Evolutionary conservation across 768 basidiomycete species (phyloP).

Genomic region (Mycena kentingensis): DNA sequence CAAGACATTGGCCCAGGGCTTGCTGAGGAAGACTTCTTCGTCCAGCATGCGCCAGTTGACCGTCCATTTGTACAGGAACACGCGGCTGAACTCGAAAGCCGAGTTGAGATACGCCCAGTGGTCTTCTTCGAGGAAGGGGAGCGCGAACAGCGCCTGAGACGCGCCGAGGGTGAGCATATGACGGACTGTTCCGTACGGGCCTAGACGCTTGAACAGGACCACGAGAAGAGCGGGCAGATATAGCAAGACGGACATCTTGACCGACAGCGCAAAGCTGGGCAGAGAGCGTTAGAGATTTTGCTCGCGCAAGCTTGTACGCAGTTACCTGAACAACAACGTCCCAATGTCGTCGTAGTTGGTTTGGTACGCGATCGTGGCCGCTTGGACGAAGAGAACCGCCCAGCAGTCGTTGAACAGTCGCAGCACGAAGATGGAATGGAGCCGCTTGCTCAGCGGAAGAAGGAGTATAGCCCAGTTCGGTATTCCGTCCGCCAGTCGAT

Average conservation of each 20-base stretch:
- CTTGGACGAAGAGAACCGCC: conserved; percentile 67
- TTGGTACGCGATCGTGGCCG: conserved; percentile 68
- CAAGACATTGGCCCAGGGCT: conserved; percentile 59
- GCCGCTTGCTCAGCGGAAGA: conserved; percentile 85
- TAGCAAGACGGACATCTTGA: conserved; percentile 73
- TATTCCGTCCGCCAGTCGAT: conserved; percentile 56
- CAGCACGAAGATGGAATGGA: conserved; percentile 91
- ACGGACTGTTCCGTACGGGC: conserved; percentile 52
- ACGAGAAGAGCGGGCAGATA: conserved; percentile 89
- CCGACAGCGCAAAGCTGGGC: not conserved
- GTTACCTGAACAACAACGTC: conserved; percentile 73
- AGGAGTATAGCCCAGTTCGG: conserved; percentile 75
- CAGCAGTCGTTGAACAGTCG: conserved; percentile 96
- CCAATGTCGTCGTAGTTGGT: conserved; percentile 60
- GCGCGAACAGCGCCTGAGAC: conserved; percentile 63
- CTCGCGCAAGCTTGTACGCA: conserved; percentile 2
- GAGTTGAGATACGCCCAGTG: conserved; percentile 64
- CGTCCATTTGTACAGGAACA: conserved; percentile 95
- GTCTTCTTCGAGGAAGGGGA: conserved; percentile 67
- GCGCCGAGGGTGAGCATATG: conserved; percentile 50
- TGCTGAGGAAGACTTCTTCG: conserved; percentile 74
- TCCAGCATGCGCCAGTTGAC: conserved; percentile 94
- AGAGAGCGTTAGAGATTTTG: not conserved
- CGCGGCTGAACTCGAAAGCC: conserved; percentile 86
- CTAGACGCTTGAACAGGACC: conserved; percentile 74